Conservation (phyloP, 192 early-diverging fungal species). For the Polychytrium aggregatum region DNA sequence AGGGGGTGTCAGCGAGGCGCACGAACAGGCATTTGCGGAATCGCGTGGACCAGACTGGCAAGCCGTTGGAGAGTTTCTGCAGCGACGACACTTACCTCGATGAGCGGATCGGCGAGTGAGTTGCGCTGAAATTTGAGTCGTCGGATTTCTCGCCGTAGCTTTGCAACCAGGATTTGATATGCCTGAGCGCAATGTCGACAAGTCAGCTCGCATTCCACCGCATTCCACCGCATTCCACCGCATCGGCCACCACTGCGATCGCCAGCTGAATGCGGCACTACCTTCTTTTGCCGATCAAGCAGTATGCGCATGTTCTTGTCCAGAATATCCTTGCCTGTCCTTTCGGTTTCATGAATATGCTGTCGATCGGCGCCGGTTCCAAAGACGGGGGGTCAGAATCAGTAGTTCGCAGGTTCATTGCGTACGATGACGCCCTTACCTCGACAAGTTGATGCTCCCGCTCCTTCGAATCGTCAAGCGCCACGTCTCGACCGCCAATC, state of each 20-base stretch:
- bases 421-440: no score
- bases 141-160: slow-evolving; percentile 28
- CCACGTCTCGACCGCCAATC: no score
- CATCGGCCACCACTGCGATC: not conserved
- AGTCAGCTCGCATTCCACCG: not conserved
- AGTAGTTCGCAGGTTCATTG: no score
- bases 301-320: slow-evolving; percentile 27
- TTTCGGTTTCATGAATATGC: no score
- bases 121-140: slow-evolving; percentile 32
- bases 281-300: slow-evolving; percentile 35
- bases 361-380: no score
- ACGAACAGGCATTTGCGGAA: no score
- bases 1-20: no score
- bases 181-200: slow-evolving; percentile 9
- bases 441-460: no score
- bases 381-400: no score
- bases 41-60: no score
- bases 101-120: slow-evolving; percentile 32
- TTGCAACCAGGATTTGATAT: slow-evolving; percentile 35
- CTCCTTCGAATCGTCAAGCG: no score
- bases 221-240: not conserved
- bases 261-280: not conserved
- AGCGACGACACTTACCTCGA: slow-evolving; percentile 33
- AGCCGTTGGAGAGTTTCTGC: no score
- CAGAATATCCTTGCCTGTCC: not conserved